A percentile compares a stretch with the other conserved stretches of the same genome.
These are phyloP conservation scores for Kitagawia praeruptora DNA, from an alignment of 129 eudicot species.

Conservation along the genomic window DNA sequence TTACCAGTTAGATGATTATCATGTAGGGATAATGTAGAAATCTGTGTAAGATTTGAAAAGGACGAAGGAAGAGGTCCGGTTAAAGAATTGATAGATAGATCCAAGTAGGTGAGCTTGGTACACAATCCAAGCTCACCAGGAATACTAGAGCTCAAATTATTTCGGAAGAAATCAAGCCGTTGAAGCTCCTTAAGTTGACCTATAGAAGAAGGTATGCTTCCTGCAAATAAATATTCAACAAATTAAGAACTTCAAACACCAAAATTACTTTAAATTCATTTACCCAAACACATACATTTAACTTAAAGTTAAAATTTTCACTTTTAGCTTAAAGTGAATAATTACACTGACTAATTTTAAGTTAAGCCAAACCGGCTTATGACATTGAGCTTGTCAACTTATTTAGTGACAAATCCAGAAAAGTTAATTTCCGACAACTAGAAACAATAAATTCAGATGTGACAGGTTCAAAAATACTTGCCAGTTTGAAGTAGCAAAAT, in stretches of 20 bases:
- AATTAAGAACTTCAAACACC: no score
- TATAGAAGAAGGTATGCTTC: conserved; percentile 35
- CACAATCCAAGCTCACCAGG: conserved; percentile 60
- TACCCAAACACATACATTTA: no score
- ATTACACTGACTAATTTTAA: no score
- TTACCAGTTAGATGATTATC: no score
- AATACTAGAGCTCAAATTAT: conserved; percentile 40
- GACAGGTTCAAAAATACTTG: conserved; percentile 17
- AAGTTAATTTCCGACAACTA: no score
- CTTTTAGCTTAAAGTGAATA: no score
- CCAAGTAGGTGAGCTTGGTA: conserved; percentile 23
- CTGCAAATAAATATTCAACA: conserved; percentile 31
- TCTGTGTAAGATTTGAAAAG: conserved; percentile 39
- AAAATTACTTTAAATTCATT: no score
- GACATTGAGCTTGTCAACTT: no score
- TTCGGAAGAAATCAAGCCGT: conserved; percentile 37
- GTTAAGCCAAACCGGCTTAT: no score
- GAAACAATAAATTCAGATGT: neutral
- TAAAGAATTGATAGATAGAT: conserved; percentile 43
- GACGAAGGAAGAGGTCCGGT: conserved; percentile 46
- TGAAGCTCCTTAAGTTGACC: conserved; percentile 33
- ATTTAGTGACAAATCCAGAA: no score
- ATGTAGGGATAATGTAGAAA: neutral
- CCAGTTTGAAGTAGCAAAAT: conserved; percentile 53
- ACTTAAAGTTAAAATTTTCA: no score